Evolutionary conservation across 495 filamentous ascomycete species (phyloP).

Genomic region (Aspergillus indologenus): DNA sequence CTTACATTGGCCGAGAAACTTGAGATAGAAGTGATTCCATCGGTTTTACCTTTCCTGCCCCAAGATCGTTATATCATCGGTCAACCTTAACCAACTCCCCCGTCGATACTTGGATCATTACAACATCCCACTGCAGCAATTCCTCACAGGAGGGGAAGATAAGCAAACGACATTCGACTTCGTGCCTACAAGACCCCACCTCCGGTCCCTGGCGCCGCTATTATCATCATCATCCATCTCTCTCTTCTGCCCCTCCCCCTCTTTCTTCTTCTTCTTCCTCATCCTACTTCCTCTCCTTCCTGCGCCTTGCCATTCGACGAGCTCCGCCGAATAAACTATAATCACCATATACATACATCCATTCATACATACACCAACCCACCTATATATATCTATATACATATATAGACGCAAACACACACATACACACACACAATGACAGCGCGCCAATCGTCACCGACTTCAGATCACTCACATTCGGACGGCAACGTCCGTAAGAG

Average conservation of each 20-base stretch:
- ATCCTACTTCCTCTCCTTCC: background rate
- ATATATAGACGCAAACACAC: slow-evolving; percentile 20
- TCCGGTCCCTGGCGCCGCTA: background rate
- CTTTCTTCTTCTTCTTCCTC: slow-evolving; percentile 1
- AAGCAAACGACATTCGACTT: slow-evolving; percentile 14
- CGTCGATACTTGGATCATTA: slow-evolving; percentile 8
- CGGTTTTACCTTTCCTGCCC: slow-evolving; percentile 6
- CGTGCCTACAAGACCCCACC: slow-evolving; percentile 15
- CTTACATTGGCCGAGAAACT: slow-evolving; percentile 6
- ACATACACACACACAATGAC: slow-evolving; percentile 31
- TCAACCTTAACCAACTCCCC: slow-evolving; percentile 13
- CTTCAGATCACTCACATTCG: slow-evolving; percentile 45
- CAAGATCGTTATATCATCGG: slow-evolving; percentile 23
- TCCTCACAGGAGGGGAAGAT: background rate
- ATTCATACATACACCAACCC: slow-evolving; percentile 13
- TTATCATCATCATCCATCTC: slow-evolving; percentile 4
- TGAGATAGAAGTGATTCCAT: slow-evolving; percentile 5
- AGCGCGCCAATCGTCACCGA: slow-evolving; percentile 45
- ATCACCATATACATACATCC: slow-evolving; percentile 15
- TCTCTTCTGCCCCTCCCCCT: slow-evolving; percentile 7
- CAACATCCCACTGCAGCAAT: slow-evolving; percentile 1
- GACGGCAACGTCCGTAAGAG: slow-evolving; percentile 51
- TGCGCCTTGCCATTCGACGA: background rate
- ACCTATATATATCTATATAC: slow-evolving; percentile 3
- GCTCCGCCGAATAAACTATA: background rate